Conservation (phyloP, 257 asterid species). For the Solanum gracilifrons region DNA sequence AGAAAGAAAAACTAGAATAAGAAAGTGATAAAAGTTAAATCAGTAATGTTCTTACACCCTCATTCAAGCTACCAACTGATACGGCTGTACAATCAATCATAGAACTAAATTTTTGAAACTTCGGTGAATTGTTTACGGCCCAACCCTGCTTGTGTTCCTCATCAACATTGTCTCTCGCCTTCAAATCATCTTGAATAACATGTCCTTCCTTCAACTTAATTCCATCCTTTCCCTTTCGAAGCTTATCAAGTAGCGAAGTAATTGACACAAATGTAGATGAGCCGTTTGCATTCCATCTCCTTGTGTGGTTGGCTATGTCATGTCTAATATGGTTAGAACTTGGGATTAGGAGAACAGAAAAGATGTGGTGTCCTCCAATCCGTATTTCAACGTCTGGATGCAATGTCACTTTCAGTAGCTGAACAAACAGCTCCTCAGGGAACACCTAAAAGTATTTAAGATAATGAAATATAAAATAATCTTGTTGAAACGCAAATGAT, state of each 20-base stretch:
- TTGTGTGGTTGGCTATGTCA: conserved; percentile 45
- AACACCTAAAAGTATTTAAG: conserved; percentile 41
- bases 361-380: conserved; percentile 85
- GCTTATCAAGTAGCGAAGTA: conserved; percentile 85
- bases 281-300: conserved; percentile 51
- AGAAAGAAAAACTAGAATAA: not conserved
- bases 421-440: conserved; percentile 77
- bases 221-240: conserved; percentile 62
- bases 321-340: conserved; percentile 51
- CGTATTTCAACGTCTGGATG: conserved; percentile 88
- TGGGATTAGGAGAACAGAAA: conserved; percentile 76
- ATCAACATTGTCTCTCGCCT: conserved; percentile 33
- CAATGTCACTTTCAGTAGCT: conserved; percentile 77
- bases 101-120: conserved; percentile 63
- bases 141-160: conserved; percentile 64
- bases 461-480: not conserved
- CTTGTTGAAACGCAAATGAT: not conserved
- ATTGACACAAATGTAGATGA: conserved; percentile 77
- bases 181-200: conserved; percentile 38
- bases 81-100: conserved; percentile 55
- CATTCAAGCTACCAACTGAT: conserved; percentile 42
- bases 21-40: not conserved
- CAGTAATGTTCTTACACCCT: conserved; percentile 34
- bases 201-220: conserved; percentile 25
- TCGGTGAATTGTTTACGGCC: conserved; percentile 63